These are phyloP conservation scores for Babesia ovata DNA, from an alignment of 169 alveolate species.

Conservation along the genomic window DNA sequence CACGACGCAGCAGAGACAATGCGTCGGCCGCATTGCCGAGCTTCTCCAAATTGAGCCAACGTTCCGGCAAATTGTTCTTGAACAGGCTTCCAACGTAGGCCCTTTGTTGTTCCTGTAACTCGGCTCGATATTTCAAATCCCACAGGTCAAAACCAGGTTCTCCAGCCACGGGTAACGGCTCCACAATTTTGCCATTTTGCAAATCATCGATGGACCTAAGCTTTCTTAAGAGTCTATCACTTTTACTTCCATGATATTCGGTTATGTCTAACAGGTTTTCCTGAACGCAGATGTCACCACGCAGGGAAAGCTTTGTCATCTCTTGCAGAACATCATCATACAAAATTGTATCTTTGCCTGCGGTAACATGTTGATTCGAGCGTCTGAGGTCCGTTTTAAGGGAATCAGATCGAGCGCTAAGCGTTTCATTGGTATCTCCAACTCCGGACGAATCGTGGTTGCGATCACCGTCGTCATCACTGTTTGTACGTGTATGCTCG, in stretches of 20 bases:
- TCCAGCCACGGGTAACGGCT: constrained; percentile 37
- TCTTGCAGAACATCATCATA: neutral
- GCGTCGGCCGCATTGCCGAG: constrained; percentile 1
- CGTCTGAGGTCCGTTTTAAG: too few species aligned
- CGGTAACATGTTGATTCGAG: too few species aligned
- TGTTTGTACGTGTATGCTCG: too few species aligned
- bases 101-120: neutral
- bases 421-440: neutral
- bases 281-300: neutral
- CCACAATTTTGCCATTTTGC: neutral
- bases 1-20: neutral
- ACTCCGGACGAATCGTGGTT: too few species aligned
- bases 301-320: constrained; percentile 23
- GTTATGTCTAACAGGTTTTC: neutral
- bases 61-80: constrained; percentile 17
- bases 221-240: constrained; percentile 7
- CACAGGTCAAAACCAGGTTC: constrained; percentile 52
- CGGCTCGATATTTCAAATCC: constrained; percentile 20
- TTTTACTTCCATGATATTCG: neutral
- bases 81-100: constrained; percentile 25
- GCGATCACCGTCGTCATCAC: too few species aligned
- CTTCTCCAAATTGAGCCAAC: constrained; percentile 3
- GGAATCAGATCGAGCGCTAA: too few species aligned
- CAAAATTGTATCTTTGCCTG: neutral
- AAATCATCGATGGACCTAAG: neutral